Evolutionary conservation across 805 yeast genomes (phyloP), one percentile per base, ranked within the genome.

Genomic region (Candida awuae): DNA sequence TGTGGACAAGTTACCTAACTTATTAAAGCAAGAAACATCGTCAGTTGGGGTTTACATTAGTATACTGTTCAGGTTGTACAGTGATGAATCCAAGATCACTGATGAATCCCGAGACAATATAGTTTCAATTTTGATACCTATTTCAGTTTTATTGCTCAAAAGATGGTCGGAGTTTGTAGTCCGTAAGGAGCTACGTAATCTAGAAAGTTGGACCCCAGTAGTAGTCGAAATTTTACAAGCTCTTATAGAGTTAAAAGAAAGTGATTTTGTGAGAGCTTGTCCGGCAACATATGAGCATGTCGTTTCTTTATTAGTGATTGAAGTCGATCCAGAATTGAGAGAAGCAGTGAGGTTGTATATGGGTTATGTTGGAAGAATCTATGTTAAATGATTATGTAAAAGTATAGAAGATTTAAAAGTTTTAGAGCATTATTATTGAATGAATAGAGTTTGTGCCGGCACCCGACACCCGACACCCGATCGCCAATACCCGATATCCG

Each of bases 171-270:
- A 71, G 2, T 68, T 88, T 49, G 90, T 84, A 48, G 95, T 83
- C 46, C 66, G 75, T 6, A 90, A 84, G 58, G 86, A 80, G 51
- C 77, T 74, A 37, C 74, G 94, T 53, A 84, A 84, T 57, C 77
- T 90, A 32, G 68, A 74, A 14, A 80, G 94, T 4, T 82, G 97
- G 94, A 71, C 83, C 51, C 97, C 97, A 0, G 97, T 92, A 15
- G 86, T 90, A 29, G 81, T 84, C 25, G 95, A 84, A 56, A 82
- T 92, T 18, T 65, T 81, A 46, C 87, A 83, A 56, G 96, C 95
- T 3, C 81, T 80, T 52, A 74, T 76, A 34, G 84, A 79, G 53
- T 70, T 92, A 48, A 84, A 82, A 50, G 84, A 78, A 36, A 73
- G 64, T 1, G 94, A 86, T 57, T 86, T 85, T 56, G 56, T 56